Evolutionary conservation across 2,329 filamentous ascomycete genomes (phyloP).

Genomic region (Colletotrichum kahawae): DNA sequence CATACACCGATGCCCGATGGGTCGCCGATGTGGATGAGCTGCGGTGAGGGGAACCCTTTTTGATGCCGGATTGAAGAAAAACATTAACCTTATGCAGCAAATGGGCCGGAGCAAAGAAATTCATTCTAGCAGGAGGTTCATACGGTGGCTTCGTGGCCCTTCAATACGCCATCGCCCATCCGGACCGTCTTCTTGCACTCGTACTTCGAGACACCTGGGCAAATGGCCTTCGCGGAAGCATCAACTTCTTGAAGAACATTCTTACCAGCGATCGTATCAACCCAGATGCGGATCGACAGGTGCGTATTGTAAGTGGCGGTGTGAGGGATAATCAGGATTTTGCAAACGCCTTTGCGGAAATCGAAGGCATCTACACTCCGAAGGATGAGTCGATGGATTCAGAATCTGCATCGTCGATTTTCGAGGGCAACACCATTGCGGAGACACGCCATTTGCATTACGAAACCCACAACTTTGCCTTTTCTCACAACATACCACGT

Average conservation of each 20-base stretch:
- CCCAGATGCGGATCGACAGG: constrained; percentile 23
- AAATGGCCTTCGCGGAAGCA: constrained; percentile 14
- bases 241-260: constrained; percentile 19
- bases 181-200: constrained; percentile 23
- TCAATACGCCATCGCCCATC: constrained; percentile 26
- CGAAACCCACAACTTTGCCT: constrained; percentile 28
- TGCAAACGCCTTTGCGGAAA: constrained; percentile 19
- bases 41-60: constrained; percentile 11
- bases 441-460: constrained; percentile 16
- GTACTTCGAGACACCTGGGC: constrained; percentile 28
- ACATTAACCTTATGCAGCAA: not conserved
- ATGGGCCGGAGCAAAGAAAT: constrained; percentile 24
- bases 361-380: constrained; percentile 24
- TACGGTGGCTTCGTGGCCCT: constrained; percentile 28
- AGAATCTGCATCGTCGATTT: not conserved
- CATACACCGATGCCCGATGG: constrained; percentile 28
- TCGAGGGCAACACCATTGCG: not conserved
- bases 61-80: not conserved
- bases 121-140: constrained; percentile 28
- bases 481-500: constrained; percentile 24
- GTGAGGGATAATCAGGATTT: constrained; percentile 23
- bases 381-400: not conserved
- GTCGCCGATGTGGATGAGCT: constrained; percentile 29
- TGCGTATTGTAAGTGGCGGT: constrained; percentile 25
- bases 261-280: constrained; percentile 18